Base-by-base conservation (phyloP, 2,329 filamentous ascomycete species). In the Phyllosticta citribraziliensis region DNA sequence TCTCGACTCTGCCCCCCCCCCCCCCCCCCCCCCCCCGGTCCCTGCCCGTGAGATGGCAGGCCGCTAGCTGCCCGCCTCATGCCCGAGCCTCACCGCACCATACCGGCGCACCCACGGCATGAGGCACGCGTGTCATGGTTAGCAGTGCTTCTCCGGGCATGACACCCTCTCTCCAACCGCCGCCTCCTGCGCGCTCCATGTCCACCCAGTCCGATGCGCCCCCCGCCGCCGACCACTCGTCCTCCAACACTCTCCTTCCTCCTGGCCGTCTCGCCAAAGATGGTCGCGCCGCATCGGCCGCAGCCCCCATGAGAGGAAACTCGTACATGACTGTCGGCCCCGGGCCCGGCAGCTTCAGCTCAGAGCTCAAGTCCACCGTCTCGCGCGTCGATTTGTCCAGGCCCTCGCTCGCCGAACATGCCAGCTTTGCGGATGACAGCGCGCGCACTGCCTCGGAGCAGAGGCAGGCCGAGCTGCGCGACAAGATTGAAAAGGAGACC, bases 401-500 rank as follows among this genome's bases (percentile, higher is more conserved):
- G 59, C 82, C 84, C 12, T 82, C 86, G 62, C 74, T 80, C 54
- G 80, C 82, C 57, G 79, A 79, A 60, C 82, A 79, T 69, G 71
- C 71, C 55, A 73, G 71, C 40, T 75, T 74, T 33, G 75, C 80
- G 27, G 87, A 89, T 66, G 84, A 86, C 58, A 83, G 52, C 60
- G 40, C 55, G 51, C 84, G 63, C 74, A 78, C 67, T 64, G 81
- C 80, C 10, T 81, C 85, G 14, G 91, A 96, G 72, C 86, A 91
- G 74, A 83, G 85, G 51, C 85, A 96, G 68, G 83, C 86, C 22
- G 80, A 84, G 57, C 82, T 97, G 64, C 87, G 88, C 69, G 92
- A 97, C 68, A 84, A 88, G 70, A 87, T 99, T 65, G 93, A 91
- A 67, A 93, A 95, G 69, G 95, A 99, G 77, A 87, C 92, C 77